phyloP scores from a whole-genome alignment of 140 eudicot species.

The Senecio squalidus region DNA sequence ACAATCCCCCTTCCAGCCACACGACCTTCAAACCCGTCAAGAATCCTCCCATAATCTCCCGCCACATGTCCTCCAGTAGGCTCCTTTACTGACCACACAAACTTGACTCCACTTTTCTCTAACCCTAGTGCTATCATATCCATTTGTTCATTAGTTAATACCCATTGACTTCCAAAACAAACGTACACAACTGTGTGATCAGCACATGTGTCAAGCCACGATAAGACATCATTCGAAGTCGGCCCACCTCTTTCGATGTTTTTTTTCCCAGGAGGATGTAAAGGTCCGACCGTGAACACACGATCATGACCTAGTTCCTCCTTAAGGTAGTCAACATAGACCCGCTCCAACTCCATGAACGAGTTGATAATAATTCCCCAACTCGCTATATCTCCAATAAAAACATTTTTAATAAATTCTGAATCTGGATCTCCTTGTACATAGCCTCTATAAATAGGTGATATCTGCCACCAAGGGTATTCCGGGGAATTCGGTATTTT shows the following conservation, averaged over 20 bases:
- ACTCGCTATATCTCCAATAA: constrained; percentile 20
- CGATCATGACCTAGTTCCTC: constrained; percentile 32
- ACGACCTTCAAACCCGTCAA: constrained; percentile 17
- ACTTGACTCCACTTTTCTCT: constrained; percentile 32
- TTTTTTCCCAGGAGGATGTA: constrained; percentile 25
- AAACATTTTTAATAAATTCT: constrained; percentile 32
- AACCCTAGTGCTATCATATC: constrained; percentile 22
- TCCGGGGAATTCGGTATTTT: constrained; percentile 39
- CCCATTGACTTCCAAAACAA: constrained; percentile 37
- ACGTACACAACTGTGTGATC: constrained; percentile 29
- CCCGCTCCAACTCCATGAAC: constrained; percentile 38
- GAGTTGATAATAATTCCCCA: constrained; percentile 50
- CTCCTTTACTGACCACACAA: constrained; percentile 33
- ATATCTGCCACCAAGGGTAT: constrained; percentile 65
- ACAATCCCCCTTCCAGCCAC: constrained; percentile 17
- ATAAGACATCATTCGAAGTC: constrained; percentile 7
- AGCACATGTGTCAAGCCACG: constrained; percentile 27
- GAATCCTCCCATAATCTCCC: constrained; percentile 14
- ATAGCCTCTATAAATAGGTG: constrained; percentile 44
- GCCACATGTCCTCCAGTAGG: background rate
- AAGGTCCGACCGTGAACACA: constrained; percentile 57
- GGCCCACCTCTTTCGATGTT: constrained; percentile 29
- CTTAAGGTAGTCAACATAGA: constrained; percentile 32
- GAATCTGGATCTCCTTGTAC: constrained; percentile 27
- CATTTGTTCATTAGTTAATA: constrained; percentile 28